Evolutionary conservation across 2,329 filamentous ascomycete species (phyloP), one percentile per base, ranked within the genome.

Genomic region (Colletotrichum brevisporum): DNA sequence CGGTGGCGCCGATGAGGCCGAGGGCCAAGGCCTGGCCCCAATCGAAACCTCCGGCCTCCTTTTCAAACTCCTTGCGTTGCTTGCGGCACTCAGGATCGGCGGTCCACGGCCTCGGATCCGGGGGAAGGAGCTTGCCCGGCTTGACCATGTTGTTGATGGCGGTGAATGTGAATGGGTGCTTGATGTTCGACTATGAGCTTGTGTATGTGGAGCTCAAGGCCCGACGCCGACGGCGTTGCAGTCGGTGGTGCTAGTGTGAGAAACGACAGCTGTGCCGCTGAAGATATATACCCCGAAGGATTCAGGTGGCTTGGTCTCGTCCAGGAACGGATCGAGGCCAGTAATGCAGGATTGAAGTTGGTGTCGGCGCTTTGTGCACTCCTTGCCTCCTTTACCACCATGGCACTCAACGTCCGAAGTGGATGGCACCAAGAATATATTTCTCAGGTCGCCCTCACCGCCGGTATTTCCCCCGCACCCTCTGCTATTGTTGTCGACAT

Each of bases 21-120:
- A 85, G 78, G 18, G 77, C 74, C 39, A 84, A 67, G 64, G 78
- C 81, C 36, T 80, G 78, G 5, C 75, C 78, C 79, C 82, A 84
- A 62, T 80, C 78, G 74, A 84, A 85, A 39, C 79, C 79, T 5
- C 71, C 62, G 67, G 76, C 72, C 36, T 81, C 73, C 71, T 82
- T 81, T 65, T 84, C 82, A 54, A 82, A 69, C 39, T 79, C 69
- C 63, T 84, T 83, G 69, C 80, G 78, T 26, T 43, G 26, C 18
- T 73, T 69, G 15, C 82, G 79, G 56, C 78, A 74, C n/a, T 81
- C 76, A 0, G 79, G 78, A 65, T 84, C 77, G 1, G 80, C 80
- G 18, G 75, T 76, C n/a, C 78, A 80, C 5, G 83, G 80, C 3
- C 80, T 73, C 0, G 76, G 73, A 41, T 79, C 76, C 1, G 74